Percentiles rank a stretch among this genome's conserved stretches.
Conservation (phyloP, 169 alveolate species). For the Neospora caninum region DNA sequence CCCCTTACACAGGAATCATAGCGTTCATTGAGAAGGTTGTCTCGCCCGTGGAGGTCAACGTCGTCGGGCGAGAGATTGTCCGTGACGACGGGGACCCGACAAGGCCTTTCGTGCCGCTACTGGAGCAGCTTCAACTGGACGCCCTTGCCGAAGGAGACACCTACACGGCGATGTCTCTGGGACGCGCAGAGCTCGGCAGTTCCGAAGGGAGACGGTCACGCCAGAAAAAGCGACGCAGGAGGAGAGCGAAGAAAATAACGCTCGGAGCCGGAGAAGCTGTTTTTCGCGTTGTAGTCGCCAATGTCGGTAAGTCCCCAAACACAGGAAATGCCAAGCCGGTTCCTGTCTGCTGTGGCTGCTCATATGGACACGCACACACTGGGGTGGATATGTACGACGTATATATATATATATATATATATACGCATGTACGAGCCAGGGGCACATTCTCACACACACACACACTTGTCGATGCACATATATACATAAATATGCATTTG, state of each 20-base stretch:
- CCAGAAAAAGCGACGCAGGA: no score
- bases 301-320: neutral
- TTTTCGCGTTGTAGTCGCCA: neutral
- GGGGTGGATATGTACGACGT: no score
- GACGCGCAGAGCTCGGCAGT: no score
- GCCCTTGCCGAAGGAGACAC: neutral
- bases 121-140: neutral
- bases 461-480: no score
- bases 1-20: neutral
- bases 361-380: no score
- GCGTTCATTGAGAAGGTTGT: neutral
- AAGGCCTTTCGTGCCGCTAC: neutral
- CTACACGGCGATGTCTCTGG: neutral
- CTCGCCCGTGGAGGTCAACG: neutral
- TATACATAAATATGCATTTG: no score
- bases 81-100: neutral
- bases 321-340: neutral
- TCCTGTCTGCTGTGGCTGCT: no score
- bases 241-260: neutral
- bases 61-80: constrained; percentile 18
- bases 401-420: no score
- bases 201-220: neutral
- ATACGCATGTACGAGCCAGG: no score
- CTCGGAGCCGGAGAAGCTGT: neutral
- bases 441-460: no score